Base-by-base conservation (phyloP, 192 early-diverging fungal genomes). In the Rhizoclosmatium sp. region DNA sequence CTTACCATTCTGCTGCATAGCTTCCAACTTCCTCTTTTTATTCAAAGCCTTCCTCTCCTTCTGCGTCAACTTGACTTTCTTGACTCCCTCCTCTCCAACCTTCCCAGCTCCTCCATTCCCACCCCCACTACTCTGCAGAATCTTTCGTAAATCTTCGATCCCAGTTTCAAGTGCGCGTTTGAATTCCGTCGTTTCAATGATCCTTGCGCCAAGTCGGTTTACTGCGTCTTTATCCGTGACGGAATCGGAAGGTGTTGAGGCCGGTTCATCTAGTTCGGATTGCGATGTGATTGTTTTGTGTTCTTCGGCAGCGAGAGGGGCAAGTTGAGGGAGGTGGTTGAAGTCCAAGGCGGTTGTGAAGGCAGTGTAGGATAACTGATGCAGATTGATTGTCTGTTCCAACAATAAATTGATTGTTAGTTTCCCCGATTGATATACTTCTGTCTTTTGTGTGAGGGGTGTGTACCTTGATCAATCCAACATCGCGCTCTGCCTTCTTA, bases 391-490 rank as follows among this genome's bases (percentile, higher is more conserved):
- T 7, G 16, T 4, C 66, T 44, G 9, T 16, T 12, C 4, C 19
- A 68, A 16, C 5, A 68, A 14, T 5, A 21, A 7, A n/a, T 16
- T 40, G 66, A 10, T 44, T 41, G 0, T 42, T 10, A 47, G 7
- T 46, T 19, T 4, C 47, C 2, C 66, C 66, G 7, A 12, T 10
- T 68, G 45, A 44, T 56, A 5, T 10, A 54, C 14, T n/a, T 0
- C 46, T 12, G 45, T 9, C n/a, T n/a, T 19, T 14, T 10, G 9
- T 46, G 40, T 19, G 14, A 59, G 41, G 46, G 21, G 40, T 7
- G 7, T 56, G 47, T 44, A 84, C 83, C 80, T 85, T 85, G 45
- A 85, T 60, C 3, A 31, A 14, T 4, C 42, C 59, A 16, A 81
- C 14, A 56, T 83, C 78, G 14, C 65, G 60, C n/a, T 85, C 81